These are phyloP conservation scores for Penicillium oxalicum DNA, from an alignment of 2,329 filamentous ascomycete genomes.

Conservation along the genomic window DNA sequence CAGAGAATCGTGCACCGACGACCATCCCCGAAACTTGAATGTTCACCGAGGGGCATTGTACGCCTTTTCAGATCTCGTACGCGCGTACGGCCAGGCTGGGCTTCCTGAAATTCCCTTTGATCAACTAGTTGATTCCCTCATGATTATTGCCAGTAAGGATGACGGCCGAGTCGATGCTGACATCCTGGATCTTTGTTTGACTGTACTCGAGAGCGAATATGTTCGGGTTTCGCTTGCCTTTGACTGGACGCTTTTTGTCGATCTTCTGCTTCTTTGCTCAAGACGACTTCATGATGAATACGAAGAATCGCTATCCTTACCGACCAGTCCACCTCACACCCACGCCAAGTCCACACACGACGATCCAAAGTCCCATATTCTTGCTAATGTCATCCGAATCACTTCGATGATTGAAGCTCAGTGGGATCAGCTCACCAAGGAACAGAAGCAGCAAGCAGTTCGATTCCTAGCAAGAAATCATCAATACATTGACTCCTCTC, in stretches of 20 bases:
- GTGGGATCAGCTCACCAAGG: conserved; percentile 32
- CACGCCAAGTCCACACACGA: conserved; percentile 27
- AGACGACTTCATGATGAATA: conserved; percentile 28
- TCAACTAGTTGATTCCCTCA: conserved; percentile 32
- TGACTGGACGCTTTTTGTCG: conserved; percentile 31
- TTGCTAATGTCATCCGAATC: conserved; percentile 35
- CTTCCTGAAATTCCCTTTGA: conserved; percentile 36
- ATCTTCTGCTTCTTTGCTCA: conserved; percentile 33
- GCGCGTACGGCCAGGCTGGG: conserved; percentile 35
- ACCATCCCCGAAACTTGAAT: conserved; percentile 35
- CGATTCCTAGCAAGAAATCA: conserved; percentile 34
- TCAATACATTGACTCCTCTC: conserved; percentile 32
- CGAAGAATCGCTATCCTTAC: conserved; percentile 15
- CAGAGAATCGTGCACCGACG: conserved; percentile 25
- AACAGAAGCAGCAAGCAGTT: conserved; percentile 33
- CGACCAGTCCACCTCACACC: conserved; percentile 20
- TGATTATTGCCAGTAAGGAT: conserved; percentile 29
- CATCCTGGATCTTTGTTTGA: conserved; percentile 37
- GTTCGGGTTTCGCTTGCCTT: conserved; percentile 25
- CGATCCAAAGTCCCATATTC: conserved; percentile 33
- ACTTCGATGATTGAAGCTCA: conserved; percentile 30
- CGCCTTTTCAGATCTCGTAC: conserved; percentile 37
- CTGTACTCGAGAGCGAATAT: conserved; percentile 36
- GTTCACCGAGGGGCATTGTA: conserved; percentile 38
- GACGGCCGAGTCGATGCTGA: conserved; percentile 37